Evolutionary conservation across 331 rosid species (phyloP), one percentile per base, ranked within the genome.

Genomic region (Acacia concinna): DNA sequence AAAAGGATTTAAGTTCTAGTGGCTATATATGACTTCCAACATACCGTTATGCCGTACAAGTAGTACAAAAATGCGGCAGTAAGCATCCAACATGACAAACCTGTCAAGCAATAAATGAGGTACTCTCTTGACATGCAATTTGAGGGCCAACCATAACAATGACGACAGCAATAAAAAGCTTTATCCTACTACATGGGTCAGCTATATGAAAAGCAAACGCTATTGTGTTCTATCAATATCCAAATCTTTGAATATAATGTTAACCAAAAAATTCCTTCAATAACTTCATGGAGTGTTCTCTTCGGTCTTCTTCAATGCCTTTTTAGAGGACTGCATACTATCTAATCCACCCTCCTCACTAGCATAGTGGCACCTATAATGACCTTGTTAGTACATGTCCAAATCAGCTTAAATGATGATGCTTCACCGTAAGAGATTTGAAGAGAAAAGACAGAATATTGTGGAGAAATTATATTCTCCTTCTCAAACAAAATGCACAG

Each of bases 91-190:
- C 73, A 44, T 40, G 43, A 28, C 43, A 47, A 46, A 71, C 40
- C 3, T 47, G n/a, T 13, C 10, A 12, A 17, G 10, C 62, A 71
- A 8, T n/a, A 71, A 30, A 71, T 28, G 28, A 6, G 25, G 57
- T 32, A 69, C 74, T 69, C 57, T 69, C 57, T 69, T 4, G 32
- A 43, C 6, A 44, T 7, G 44, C 34, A 41, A 43, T 30, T 43
- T 27, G 25, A 70, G 38, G 32, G 56, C 40, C 75, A 44, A 44
- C 27, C 3, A 51, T 72, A 80, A 30, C 76, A 66, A 57, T 44
- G 38, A 6, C 20, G 1, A 14, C 0, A n/a, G n/a, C n/a, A 44
- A 44, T 3, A 44, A 44, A 1, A 3, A 47, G 23, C 3, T 3
- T 47, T 47, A 47, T 47, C 21, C 8, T 14, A 47, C 8, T 15